These are phyloP conservation scores for Pseudocercospora crystallina DNA, from an alignment of 2,329 filamentous ascomycete genomes.

Conservation along the genomic window DNA sequence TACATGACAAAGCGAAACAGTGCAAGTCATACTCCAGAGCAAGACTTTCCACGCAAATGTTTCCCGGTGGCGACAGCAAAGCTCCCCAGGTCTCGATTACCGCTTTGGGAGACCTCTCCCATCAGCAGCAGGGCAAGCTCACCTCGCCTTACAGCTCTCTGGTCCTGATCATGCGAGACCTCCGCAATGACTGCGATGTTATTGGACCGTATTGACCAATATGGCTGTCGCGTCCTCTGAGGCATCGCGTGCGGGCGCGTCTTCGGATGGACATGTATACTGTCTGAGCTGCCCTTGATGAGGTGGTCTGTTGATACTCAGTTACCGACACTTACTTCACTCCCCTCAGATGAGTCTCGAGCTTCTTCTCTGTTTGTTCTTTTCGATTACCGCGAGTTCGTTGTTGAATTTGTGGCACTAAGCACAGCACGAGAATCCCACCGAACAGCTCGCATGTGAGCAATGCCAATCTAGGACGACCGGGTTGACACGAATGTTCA, in stretches of 20 bases:
- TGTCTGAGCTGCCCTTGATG: neutral
- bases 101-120: no score
- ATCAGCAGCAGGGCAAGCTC: no score
- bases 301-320: no score
- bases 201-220: slow-evolving; percentile 2
- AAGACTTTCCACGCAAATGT: no score
- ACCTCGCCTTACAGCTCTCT: no score
- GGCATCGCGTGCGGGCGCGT: neutral
- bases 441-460: neutral
- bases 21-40: no score
- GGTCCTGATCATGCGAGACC: no score
- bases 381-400: neutral
- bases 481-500: neutral
- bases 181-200: neutral
- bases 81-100: no score
- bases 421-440: neutral
- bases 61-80: no score
- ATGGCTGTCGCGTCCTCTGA: slow-evolving; percentile 1
- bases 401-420: neutral
- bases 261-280: neutral
- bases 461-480: neutral
- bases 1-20: no score
- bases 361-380: neutral
- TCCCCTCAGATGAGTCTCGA: neutral
- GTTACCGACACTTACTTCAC: neutral